These are phyloP conservation scores for Boletus subparvulus DNA, from an alignment of 768 basidiomycete genomes.

Conservation along the genomic window DNA sequence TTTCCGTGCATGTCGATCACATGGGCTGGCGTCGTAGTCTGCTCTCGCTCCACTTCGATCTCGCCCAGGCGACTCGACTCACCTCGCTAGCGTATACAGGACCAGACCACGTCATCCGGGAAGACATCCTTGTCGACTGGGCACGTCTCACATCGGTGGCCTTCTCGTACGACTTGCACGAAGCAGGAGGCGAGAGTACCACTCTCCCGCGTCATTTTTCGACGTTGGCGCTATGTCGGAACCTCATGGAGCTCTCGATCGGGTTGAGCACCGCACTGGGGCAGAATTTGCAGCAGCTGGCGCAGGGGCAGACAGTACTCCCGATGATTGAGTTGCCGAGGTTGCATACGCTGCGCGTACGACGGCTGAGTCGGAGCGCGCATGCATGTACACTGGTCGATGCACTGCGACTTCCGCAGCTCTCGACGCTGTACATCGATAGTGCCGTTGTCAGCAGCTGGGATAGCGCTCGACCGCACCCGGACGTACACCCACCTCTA, in stretches of 20 bases:
- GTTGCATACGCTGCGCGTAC: constrained; percentile 23
- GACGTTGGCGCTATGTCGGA: constrained; percentile 12
- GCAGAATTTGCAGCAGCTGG: constrained; percentile 16
- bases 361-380: constrained; percentile 19
- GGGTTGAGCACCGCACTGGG: constrained; percentile 14
- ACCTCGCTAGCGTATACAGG: constrained; percentile 25
- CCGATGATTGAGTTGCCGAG: constrained; percentile 17
- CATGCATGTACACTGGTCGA: constrained; percentile 21
- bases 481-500: constrained; percentile 5
- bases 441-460: constrained; percentile 21
- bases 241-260: constrained; percentile 24
- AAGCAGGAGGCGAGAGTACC: constrained; percentile 25
- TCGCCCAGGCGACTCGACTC: constrained; percentile 16
- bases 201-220: constrained; percentile 23
- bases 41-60: constrained; percentile 22
- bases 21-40: constrained; percentile 28
- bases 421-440: constrained; percentile 22
- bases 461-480: constrained; percentile 10
- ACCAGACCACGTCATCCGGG: constrained; percentile 21
- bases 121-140: constrained; percentile 26
- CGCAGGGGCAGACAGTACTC: not conserved
- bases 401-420: constrained; percentile 21
- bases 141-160: constrained; percentile 24
- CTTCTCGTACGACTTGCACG: constrained; percentile 25
- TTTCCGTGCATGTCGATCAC: constrained; percentile 27